phyloP scores from a whole-genome alignment of 768 basidiomycete genomes.

The Russula olivacea region DNA sequence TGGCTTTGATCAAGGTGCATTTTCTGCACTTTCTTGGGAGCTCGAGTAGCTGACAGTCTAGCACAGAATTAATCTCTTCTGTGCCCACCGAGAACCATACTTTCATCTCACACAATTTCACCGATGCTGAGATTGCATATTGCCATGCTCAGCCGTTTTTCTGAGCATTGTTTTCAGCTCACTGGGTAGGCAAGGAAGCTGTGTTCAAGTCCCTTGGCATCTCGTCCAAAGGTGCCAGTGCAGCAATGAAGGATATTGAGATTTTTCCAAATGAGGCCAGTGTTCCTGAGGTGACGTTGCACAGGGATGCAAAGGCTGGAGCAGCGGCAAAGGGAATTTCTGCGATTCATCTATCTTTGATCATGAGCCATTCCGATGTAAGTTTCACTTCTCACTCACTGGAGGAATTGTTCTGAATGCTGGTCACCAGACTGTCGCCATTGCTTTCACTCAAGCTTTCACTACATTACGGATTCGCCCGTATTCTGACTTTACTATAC shows the following conservation, averaged over 20 bases:
- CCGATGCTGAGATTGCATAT: constrained; percentile 79
- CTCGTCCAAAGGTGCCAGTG: constrained; percentile 84
- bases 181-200: constrained; percentile 97
- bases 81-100: constrained; percentile 85
- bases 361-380: constrained; percentile 94
- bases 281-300: constrained; percentile 55
- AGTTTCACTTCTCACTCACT: constrained; percentile 30
- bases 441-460: constrained; percentile 80
- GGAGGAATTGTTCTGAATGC: constrained; percentile 24
- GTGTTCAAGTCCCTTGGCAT: constrained; percentile 94
- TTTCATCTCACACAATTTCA: constrained; percentile 91
- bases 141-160: constrained; percentile 83
- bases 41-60: constrained; percentile 1
- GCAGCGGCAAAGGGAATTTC: constrained; percentile 69
- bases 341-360: constrained; percentile 73
- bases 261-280: constrained; percentile 43
- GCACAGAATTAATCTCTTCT: constrained; percentile 79
- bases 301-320: constrained; percentile 71
- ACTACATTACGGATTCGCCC: constrained; percentile 26
- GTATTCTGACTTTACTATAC: neutral
- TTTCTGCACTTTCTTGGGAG: constrained; percentile 10
- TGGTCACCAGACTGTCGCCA: constrained; percentile 60
- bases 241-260: constrained; percentile 96
- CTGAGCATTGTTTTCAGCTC: constrained; percentile 86
- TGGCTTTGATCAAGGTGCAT: constrained; percentile 81